phyloP scores from a whole-genome alignment of 2,329 filamentous ascomycete species.

The Stagonosporopsis chrysanthemi region DNA sequence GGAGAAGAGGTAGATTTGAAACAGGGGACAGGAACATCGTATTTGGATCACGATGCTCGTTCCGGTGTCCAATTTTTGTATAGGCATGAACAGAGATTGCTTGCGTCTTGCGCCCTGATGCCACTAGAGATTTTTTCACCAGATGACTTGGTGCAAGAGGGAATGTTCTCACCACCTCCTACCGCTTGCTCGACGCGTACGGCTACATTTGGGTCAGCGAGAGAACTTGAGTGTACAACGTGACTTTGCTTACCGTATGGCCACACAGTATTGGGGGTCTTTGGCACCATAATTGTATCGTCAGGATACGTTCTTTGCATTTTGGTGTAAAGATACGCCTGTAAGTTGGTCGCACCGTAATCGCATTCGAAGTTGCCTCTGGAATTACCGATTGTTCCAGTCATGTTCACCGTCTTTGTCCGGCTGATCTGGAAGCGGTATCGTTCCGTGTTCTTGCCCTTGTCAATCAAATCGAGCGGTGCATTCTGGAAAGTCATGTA shows the following conservation, averaged over 20 bases:
- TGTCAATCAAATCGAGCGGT: slow-evolving; percentile 59
- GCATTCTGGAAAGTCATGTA: slow-evolving; percentile 63
- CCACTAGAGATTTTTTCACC: slow-evolving; percentile 48
- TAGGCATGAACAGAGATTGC: slow-evolving; percentile 54
- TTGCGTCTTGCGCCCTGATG: slow-evolving; percentile 45
- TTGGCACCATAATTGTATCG: slow-evolving; percentile 31
- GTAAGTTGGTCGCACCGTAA: slow-evolving; percentile 64
- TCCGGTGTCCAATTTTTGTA: slow-evolving; percentile 53
- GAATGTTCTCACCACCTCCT: slow-evolving; percentile 57
- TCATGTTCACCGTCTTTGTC: slow-evolving; percentile 62
- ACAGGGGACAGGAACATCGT: background rate
- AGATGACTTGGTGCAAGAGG: slow-evolving; percentile 60
- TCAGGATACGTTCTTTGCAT: slow-evolving; percentile 52
- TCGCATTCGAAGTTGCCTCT: slow-evolving; percentile 63
- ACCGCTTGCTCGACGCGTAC: slow-evolving; percentile 64
- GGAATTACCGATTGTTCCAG: slow-evolving; percentile 52
- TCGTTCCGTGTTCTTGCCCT: slow-evolving; percentile 59
- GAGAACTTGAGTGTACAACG: background rate
- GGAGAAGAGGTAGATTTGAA: background rate
- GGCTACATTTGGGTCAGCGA: slow-evolving; percentile 43
- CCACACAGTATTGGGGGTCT: slow-evolving; percentile 44
- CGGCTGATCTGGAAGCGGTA: slow-evolving; percentile 65
- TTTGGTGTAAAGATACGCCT: slow-evolving; percentile 68
- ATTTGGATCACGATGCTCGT: slow-evolving; percentile 4
- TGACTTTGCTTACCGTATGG: slow-evolving; percentile 42